A percentile compares a stretch with the other conserved stretches of the same genome.
phyloP scores from a whole-genome alignment of 2,329 filamentous ascomycete species.

The Fusarium pininemorale region DNA sequence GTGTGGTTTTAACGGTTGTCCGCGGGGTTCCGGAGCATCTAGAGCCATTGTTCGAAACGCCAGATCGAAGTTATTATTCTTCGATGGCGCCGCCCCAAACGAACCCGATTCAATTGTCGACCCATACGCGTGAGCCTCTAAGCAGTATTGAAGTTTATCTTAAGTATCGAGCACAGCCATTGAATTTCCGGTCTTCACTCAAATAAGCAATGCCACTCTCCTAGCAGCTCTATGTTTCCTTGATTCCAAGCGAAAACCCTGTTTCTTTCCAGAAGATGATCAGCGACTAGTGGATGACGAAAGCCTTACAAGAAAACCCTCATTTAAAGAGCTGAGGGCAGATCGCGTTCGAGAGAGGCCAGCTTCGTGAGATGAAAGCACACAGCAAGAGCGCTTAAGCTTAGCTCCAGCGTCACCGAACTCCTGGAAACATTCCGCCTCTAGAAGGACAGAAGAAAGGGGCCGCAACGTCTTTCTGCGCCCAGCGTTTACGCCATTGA shows the following conservation, averaged over 20 bases:
- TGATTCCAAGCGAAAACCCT: conserved; percentile 8
- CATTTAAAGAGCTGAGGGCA: conserved; percentile 4
- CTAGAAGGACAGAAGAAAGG: conserved; percentile 34
- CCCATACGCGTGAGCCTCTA: not conserved
- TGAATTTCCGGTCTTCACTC: not conserved
- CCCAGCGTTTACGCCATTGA: conserved; percentile 22
- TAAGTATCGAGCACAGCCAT: not conserved
- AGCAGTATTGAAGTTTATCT: not conserved
- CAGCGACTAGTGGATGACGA: conserved; percentile 22
- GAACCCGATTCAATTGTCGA: not conserved
- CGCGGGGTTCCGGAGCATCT: not conserved
- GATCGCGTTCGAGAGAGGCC: conserved; percentile 11
- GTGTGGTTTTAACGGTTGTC: conserved; percentile 7
- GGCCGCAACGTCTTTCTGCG: conserved; percentile 31
- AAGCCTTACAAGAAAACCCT: conserved; percentile 12
- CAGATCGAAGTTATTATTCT: conserved; percentile 2
- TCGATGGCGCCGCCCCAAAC: conserved; percentile 21
- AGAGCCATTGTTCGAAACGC: conserved; percentile 6
- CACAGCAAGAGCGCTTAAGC: conserved; percentile 7
- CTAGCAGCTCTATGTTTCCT: not conserved
- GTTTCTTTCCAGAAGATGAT: conserved; percentile 1
- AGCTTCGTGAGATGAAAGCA: conserved; percentile 17
- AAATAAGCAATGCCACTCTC: not conserved
- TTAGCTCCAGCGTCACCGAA: conserved; percentile 16
- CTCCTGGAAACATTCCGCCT: conserved; percentile 17